A percentile compares a stretch with the other conserved stretches of the same genome.
These are phyloP conservation scores for Rhodotorula mucilaginosa DNA, from an alignment of 1,284 basidiomycete species.

Conservation along the genomic window DNA sequence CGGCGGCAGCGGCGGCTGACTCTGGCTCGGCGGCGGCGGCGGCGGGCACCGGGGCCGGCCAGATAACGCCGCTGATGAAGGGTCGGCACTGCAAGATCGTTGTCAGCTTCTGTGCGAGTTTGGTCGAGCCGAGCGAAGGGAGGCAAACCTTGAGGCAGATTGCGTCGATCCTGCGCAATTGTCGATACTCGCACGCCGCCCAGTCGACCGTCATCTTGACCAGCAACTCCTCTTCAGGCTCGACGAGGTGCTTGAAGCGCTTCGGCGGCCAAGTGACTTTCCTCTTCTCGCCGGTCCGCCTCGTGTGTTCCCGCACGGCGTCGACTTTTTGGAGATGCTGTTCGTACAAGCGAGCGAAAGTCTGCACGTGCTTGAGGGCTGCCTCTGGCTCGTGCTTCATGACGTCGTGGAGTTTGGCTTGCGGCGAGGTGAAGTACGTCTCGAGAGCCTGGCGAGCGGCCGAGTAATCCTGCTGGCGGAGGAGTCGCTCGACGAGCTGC, in stretches of 20 bases:
- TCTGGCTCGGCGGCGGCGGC: background rate
- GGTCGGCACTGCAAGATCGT: background rate
- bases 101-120: background rate
- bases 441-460: background rate
- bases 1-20: too few species aligned
- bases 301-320: background rate
- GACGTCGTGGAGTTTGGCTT: background rate
- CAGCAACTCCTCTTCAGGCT: background rate
- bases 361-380: background rate
- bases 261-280: background rate
- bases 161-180: background rate
- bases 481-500: slow-evolving; percentile 2
- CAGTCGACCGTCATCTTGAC: slow-evolving; percentile 6
- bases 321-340: background rate
- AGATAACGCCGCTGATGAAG: background rate
- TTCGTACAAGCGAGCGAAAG: slow-evolving; percentile 1
- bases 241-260: background rate
- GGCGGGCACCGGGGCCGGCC: background rate
- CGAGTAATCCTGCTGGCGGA: background rate
- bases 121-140: background rate
- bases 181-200: background rate
- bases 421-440: slow-evolving; percentile 5
- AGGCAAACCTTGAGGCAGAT: slow-evolving; percentile 5
- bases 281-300: background rate
- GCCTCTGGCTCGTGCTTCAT: background rate